These are phyloP conservation scores for Primulina huaijiensis DNA, from an alignment of 257 asterid genomes.

Conservation along the genomic window DNA sequence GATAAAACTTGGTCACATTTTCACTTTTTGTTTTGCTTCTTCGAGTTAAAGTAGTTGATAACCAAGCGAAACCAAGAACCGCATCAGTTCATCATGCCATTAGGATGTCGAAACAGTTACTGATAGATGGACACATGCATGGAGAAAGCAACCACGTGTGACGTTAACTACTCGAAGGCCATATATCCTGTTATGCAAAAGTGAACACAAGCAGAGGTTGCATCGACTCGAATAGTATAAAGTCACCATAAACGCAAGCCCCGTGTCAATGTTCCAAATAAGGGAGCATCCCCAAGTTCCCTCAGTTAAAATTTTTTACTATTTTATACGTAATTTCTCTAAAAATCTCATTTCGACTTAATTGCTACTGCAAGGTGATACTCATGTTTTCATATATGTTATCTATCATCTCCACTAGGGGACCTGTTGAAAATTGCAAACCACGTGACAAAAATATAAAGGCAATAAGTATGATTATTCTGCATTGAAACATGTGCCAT, in stretches of 20 bases:
- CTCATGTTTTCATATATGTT: background rate
- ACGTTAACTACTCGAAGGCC: too few relatives aligned
- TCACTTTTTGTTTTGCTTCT: background rate
- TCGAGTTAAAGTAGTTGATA: background rate
- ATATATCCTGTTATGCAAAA: too few relatives aligned
- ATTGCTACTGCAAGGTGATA: background rate
- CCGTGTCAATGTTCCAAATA: background rate
- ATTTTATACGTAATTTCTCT: background rate
- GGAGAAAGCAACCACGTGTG: background rate
- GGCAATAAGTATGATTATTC: conserved; percentile 1
- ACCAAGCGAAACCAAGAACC: background rate
- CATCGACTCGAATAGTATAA: background rate
- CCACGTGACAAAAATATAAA: conserved; percentile 25
- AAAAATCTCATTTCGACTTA: background rate
- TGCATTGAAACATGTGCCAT: conserved; percentile 47
- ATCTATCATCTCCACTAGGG: conserved; percentile 9
- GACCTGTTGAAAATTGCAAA: conserved; percentile 13
- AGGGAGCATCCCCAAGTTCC: background rate
- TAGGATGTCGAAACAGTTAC: background rate
- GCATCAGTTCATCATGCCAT: background rate
- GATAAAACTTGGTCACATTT: background rate
- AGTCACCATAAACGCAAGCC: background rate
- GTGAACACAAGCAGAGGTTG: background rate
- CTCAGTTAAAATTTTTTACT: background rate
- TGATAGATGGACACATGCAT: background rate